Evolutionary conservation across 768 basidiomycete species (phyloP).

Genomic region (Mycena haematopus): DNA sequence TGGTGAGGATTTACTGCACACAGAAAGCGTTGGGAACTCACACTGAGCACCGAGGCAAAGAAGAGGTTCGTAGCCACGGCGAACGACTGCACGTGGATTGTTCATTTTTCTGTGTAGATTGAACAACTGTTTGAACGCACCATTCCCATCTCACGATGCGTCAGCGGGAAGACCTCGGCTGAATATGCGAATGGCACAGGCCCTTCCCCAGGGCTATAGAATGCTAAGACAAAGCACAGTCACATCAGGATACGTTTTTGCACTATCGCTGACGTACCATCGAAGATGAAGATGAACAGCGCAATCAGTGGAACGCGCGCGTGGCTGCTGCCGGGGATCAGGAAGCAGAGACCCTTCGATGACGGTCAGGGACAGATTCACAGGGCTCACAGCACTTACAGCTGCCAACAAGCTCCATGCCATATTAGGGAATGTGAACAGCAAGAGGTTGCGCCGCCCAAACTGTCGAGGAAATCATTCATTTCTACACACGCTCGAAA

Average conservation of each 20-base stretch:
- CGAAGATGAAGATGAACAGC: conserved; percentile 43
- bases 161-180: conserved; percentile 90
- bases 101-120: conserved; percentile 9
- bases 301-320: conserved; percentile 52
- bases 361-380: background rate
- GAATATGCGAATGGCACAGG: conserved; percentile 93
- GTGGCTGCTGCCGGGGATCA: conserved; percentile 42
- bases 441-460: conserved; percentile 76
- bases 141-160: conserved; percentile 71
- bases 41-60: conserved; percentile 60
- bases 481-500: background rate
- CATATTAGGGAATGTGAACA: conserved; percentile 86
- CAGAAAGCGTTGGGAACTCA: background rate
- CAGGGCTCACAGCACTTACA: background rate
- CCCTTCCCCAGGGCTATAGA: conserved; percentile 87
- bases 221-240: conserved; percentile 38
- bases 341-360: conserved; percentile 67
- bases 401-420: conserved; percentile 74
- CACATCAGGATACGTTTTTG: background rate
- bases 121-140: conserved; percentile 32
- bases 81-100: conserved; percentile 50
- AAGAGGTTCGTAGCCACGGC: conserved; percentile 58
- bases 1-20: background rate
- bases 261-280: conserved; percentile 19
- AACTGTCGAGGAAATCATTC: conserved; percentile 44